Percentiles rank a stretch among this genome's conserved stretches.
Evolutionary conservation across 345 rosid species (phyloP).

Genomic region (Citrus sp.): DNA sequence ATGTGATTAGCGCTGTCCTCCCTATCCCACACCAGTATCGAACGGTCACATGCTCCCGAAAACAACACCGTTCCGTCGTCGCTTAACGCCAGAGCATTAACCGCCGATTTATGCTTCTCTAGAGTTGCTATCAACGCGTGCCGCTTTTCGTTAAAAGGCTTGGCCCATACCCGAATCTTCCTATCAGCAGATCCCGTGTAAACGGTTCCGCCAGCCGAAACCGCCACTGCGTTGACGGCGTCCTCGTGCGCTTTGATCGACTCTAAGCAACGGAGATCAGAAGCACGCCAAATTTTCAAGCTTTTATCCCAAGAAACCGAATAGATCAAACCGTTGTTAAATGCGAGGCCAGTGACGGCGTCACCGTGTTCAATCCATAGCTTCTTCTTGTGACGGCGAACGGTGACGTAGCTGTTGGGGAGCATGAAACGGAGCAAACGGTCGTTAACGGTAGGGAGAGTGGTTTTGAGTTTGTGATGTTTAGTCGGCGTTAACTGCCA

Average conservation of each 20-base stretch:
- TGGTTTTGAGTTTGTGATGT: slow-evolving; percentile 43
- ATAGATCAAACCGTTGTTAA: slow-evolving; percentile 51
- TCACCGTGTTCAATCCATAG: slow-evolving; percentile 93
- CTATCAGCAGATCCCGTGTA: slow-evolving; percentile 91
- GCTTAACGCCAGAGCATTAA: slow-evolving; percentile 72
- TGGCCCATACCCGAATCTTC: slow-evolving; percentile 77
- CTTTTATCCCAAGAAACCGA: slow-evolving; percentile 90
- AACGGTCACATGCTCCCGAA: slow-evolving; percentile 93
- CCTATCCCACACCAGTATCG: slow-evolving; percentile 90
- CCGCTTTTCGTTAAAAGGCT: slow-evolving; percentile 42
- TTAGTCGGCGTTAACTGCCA: slow-evolving; percentile 51
- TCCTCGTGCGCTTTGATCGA: slow-evolving; percentile 78
- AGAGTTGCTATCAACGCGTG: slow-evolving; percentile 55
- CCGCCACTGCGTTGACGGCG: slow-evolving; percentile 76
- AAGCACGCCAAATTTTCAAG: slow-evolving; percentile 73
- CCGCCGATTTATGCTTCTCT: slow-evolving; percentile 88
- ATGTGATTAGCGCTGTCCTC: slow-evolving; percentile 72
- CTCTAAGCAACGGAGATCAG: slow-evolving; percentile 69
- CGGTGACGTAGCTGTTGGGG: slow-evolving; percentile 75
- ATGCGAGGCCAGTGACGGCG: slow-evolving; percentile 79
- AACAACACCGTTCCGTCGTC: slow-evolving; percentile 74
- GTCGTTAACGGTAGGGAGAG: slow-evolving; percentile 76
- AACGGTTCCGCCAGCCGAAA: slow-evolving; percentile 59
- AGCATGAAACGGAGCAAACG: slow-evolving; percentile 66
- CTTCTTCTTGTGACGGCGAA: slow-evolving; percentile 68